Percentiles rank a stretch among this genome's conserved stretches.
phyloP scores from a whole-genome alignment of 2,329 filamentous ascomycete genomes.

The Penicillium sp. region DNA sequence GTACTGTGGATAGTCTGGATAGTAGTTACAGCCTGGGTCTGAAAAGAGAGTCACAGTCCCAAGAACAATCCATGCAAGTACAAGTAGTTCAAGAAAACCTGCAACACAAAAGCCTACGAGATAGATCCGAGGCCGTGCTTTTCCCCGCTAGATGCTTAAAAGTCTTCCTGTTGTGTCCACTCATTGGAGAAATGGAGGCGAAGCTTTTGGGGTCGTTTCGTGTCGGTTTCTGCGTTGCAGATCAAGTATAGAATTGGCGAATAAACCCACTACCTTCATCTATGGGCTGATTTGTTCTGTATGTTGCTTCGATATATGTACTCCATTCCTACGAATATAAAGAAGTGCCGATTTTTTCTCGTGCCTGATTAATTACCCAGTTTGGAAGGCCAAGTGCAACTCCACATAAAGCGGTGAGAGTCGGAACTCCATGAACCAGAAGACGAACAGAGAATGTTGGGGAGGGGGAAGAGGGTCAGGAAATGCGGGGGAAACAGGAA shows the following conservation, averaged over 20 bases:
- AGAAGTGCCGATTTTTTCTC: not conserved
- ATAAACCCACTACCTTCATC: too few relatives aligned
- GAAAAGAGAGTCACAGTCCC: too few relatives aligned
- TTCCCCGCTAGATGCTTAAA: not conserved
- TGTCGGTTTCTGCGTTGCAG: not conserved
- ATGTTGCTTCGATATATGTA: too few relatives aligned
- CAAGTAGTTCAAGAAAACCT: too few relatives aligned
- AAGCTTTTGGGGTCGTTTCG: not conserved
- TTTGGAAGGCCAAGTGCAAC: not conserved
- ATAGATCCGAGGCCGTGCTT: not conserved
- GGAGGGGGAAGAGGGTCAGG: conserved; percentile 8
- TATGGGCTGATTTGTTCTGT: too few relatives aligned
- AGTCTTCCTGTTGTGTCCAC: not conserved
- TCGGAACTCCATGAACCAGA: not conserved
- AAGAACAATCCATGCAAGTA: too few relatives aligned
- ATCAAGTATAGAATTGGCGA: not conserved
- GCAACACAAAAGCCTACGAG: not conserved
- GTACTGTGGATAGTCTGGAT: too few relatives aligned
- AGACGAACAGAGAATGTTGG: not conserved
- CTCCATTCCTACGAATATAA: too few relatives aligned
- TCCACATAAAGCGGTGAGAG: conserved; percentile 1
- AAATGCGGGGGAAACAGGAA: conserved; percentile 19
- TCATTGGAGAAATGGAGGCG: not conserved
- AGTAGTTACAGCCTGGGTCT: too few relatives aligned
- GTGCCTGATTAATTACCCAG: not conserved